A percentile compares a stretch with the other conserved stretches of the same genome.
phyloP scores from a whole-genome alignment of 768 basidiomycete species.

The Rhizopogon vinicolor region DNA sequence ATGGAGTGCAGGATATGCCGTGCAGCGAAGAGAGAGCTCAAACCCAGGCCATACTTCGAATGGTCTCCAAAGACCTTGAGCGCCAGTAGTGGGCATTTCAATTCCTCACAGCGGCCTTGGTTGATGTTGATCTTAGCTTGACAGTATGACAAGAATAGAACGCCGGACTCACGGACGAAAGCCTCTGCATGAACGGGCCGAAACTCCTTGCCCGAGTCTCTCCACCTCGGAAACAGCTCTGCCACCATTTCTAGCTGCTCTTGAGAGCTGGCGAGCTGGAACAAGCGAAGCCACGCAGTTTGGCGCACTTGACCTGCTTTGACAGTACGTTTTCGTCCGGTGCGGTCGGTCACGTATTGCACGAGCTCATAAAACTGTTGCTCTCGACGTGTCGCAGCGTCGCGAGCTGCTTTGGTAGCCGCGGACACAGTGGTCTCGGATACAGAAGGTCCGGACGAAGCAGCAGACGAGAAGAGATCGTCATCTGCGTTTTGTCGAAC shows the following conservation, averaged over 20 bases:
- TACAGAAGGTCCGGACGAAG: not conserved
- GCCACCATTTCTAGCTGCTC: slow-evolving; percentile 45
- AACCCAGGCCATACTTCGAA: slow-evolving; percentile 52
- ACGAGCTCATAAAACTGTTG: slow-evolving; percentile 17
- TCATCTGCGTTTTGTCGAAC: slow-evolving; percentile 11
- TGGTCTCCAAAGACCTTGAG: slow-evolving; percentile 59
- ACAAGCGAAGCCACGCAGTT: slow-evolving; percentile 45
- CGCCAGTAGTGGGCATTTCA: slow-evolving; percentile 50
- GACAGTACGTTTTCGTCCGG: slow-evolving; percentile 22
- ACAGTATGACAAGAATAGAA: not conserved
- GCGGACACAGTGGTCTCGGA: not conserved
- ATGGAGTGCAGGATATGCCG: slow-evolving; percentile 57
- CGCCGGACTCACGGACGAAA: slow-evolving; percentile 47
- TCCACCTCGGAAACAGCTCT: slow-evolving; percentile 47
- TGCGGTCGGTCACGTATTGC: slow-evolving; percentile 24
- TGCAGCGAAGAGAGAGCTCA: slow-evolving; percentile 44
- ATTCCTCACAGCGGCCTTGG: slow-evolving; percentile 58
- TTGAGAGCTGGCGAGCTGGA: slow-evolving; percentile 44
- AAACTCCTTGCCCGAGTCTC: slow-evolving; percentile 38
- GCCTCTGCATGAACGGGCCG: slow-evolving; percentile 35
- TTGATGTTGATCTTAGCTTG: not conserved
- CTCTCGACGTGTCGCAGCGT: slow-evolving; percentile 11
- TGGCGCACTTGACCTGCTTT: slow-evolving; percentile 35
- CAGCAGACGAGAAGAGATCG: slow-evolving; percentile 10
- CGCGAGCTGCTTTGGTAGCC: not conserved